Evolutionary conservation across 805 yeast genomes (phyloP).

Genomic region (Cyberlindnera nakhonratchasimensis): DNA sequence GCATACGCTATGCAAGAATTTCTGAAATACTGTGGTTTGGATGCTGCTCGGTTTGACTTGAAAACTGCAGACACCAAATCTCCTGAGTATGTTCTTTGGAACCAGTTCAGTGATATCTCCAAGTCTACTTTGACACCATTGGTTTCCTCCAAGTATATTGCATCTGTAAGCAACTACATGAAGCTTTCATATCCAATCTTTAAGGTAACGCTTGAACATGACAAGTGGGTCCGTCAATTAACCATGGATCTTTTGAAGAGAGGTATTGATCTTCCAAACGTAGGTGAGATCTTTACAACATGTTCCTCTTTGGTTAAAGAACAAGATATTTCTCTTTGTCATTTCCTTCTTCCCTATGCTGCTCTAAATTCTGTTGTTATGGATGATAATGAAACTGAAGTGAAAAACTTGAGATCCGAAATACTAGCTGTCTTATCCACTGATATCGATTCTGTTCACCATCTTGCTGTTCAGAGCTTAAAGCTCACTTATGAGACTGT

Average conservation of each 20-base stretch:
- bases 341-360: slow-evolving; percentile 73
- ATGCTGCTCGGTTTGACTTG: slow-evolving; percentile 32
- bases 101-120: slow-evolving; percentile 58
- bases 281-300: slow-evolving; percentile 51
- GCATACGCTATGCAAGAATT: slow-evolving; percentile 90
- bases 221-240: slow-evolving; percentile 69
- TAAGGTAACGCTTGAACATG: slow-evolving; percentile 49
- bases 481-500: slow-evolving; percentile 68
- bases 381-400: slow-evolving; percentile 36
- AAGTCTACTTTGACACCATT: slow-evolving; percentile 75
- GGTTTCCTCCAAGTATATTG: slow-evolving; percentile 63
- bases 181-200: slow-evolving; percentile 62
- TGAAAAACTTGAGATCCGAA: slow-evolving; percentile 52
- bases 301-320: slow-evolving; percentile 63
- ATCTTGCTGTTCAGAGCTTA: slow-evolving; percentile 56
- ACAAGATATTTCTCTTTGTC: slow-evolving; percentile 66
- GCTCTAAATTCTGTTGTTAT: slow-evolving; percentile 59
- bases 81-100: slow-evolving; percentile 49
- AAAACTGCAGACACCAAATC: slow-evolving; percentile 23
- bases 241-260: slow-evolving; percentile 62
- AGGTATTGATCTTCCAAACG: slow-evolving; percentile 17
- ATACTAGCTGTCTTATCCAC: slow-evolving; percentile 54
- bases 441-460: slow-evolving; percentile 41
- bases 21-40: slow-evolving; percentile 56
- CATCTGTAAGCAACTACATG: slow-evolving; percentile 43